phyloP scores from a whole-genome alignment of 2,329 filamentous ascomycete genomes.

The Aspergillus awamori region DNA sequence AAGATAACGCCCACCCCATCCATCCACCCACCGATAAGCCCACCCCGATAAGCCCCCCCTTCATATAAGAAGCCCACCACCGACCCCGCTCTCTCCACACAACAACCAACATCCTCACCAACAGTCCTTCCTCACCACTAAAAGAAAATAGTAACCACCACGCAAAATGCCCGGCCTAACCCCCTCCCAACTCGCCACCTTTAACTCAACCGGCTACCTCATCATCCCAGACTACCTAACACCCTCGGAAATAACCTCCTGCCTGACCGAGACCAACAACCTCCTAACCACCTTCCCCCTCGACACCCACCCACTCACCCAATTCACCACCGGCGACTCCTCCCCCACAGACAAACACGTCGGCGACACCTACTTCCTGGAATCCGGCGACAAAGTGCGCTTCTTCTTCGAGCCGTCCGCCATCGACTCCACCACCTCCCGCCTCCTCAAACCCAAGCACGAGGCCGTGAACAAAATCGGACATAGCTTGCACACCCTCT shows the following conservation, averaged over 20 bases:
- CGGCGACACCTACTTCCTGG: slow-evolving; percentile 92
- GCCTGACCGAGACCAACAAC: slow-evolving; percentile 73
- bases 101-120: background rate
- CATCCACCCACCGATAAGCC: too few relatives aligned
- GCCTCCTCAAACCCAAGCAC: slow-evolving; percentile 75
- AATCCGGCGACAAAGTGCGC: slow-evolving; percentile 84
- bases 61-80: too few relatives aligned
- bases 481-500: slow-evolving; percentile 72
- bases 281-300: slow-evolving; percentile 77
- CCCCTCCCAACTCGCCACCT: slow-evolving; percentile 69
- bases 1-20: too few relatives aligned
- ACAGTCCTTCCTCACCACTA: too few relatives aligned
- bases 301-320: slow-evolving; percentile 86
- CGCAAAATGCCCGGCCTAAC: slow-evolving; percentile 55
- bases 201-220: slow-evolving; percentile 84
- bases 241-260: slow-evolving; percentile 63
- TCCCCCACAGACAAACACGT: slow-evolving; percentile 66
- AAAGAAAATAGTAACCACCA: background rate
- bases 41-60: too few relatives aligned
- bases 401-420: slow-evolving; percentile 99
- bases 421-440: slow-evolving; percentile 51
- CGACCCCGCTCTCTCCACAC: background rate
- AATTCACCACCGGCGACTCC: slow-evolving; percentile 83
- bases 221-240: slow-evolving; percentile 78
- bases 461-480: slow-evolving; percentile 89